Evolutionary conservation across 768 basidiomycete genomes (phyloP).

Genomic region (Leucosporidium scottii): DNA sequence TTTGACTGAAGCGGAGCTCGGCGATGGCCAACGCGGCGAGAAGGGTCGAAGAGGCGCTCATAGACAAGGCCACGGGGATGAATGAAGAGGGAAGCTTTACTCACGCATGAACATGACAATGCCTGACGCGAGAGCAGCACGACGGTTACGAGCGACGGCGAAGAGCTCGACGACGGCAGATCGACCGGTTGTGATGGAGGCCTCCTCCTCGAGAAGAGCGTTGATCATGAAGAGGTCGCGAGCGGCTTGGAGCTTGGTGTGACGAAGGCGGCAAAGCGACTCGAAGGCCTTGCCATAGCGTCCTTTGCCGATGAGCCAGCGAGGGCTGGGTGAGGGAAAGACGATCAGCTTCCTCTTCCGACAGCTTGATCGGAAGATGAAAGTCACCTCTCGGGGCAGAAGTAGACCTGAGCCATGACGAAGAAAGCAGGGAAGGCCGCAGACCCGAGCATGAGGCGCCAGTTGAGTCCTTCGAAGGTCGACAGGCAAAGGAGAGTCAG

Average conservation of each 20-base stretch:
- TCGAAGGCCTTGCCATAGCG: constrained; percentile 39
- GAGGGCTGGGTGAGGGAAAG: no score
- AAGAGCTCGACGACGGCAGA: constrained; percentile 45
- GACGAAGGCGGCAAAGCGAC: constrained; percentile 42
- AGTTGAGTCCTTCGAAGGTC: constrained; percentile 20
- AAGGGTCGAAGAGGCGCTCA: no score
- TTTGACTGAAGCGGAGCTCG: no score
- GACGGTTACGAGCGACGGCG: constrained; percentile 47
- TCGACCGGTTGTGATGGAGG: constrained; percentile 37
- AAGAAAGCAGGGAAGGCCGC: constrained; percentile 43
- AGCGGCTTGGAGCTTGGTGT: constrained; percentile 35
- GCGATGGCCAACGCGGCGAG: no score
- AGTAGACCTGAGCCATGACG: constrained; percentile 46
- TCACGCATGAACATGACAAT: constrained; percentile 58
- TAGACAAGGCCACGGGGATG: no score
- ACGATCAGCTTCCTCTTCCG: no score
- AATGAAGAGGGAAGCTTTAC: no score
- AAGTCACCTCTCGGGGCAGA: constrained; percentile 48
- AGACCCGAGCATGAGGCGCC: constrained; percentile 3
- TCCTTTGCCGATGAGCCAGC: no score
- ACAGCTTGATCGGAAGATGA: no score
- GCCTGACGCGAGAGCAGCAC: constrained; percentile 56
- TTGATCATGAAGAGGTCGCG: constrained; percentile 46
- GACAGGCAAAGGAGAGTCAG: no score
- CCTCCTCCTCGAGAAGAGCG: constrained; percentile 43